A percentile compares a stretch with the other conserved stretches of the same genome.
Evolutionary conservation across 345 rosid species (phyloP).

Genomic region (Clarkia xantiana): DNA sequence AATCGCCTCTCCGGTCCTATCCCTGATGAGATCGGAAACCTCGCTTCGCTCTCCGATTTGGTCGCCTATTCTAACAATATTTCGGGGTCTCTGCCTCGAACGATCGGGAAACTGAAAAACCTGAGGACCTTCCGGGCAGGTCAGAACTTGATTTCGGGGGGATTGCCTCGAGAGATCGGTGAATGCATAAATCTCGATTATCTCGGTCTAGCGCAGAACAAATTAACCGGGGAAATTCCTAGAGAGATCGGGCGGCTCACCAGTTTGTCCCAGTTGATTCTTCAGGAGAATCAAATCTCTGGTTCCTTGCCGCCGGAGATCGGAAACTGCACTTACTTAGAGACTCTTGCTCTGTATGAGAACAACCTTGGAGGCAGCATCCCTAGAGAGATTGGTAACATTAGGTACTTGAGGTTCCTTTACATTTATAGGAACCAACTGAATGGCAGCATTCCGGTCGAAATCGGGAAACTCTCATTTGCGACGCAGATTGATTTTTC

Average conservation of each 20-base stretch:
- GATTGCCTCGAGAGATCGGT: constrained; percentile 60
- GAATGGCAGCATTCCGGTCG: constrained; percentile 67
- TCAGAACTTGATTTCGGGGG: constrained; percentile 74
- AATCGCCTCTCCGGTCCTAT: constrained; percentile 61
- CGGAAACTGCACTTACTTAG: constrained; percentile 49
- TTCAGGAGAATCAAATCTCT: constrained; percentile 62
- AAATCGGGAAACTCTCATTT: constrained; percentile 57
- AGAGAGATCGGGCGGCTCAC: constrained; percentile 58
- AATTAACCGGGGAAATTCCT: constrained; percentile 46
- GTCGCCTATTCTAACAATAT: constrained; percentile 61
- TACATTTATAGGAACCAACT: constrained; percentile 60
- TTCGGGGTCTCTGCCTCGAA: constrained; percentile 46
- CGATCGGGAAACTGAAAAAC: constrained; percentile 49
- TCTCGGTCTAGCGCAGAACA: constrained; percentile 86
- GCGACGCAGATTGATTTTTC: constrained; percentile 75
- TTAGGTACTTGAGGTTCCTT: constrained; percentile 25
- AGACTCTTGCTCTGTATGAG: constrained; percentile 57
- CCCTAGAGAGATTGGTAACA: constrained; percentile 49
- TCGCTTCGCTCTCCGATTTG: constrained; percentile 43
- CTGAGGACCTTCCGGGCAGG: constrained; percentile 59
- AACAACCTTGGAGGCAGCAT: constrained; percentile 62
- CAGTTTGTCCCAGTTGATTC: constrained; percentile 43
- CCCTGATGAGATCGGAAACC: constrained; percentile 54
- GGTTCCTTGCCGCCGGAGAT: constrained; percentile 61
- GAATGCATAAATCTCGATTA: constrained; percentile 43